Base-by-base conservation (phyloP, 208 protist species). In the Crithidia bombi region DNA sequence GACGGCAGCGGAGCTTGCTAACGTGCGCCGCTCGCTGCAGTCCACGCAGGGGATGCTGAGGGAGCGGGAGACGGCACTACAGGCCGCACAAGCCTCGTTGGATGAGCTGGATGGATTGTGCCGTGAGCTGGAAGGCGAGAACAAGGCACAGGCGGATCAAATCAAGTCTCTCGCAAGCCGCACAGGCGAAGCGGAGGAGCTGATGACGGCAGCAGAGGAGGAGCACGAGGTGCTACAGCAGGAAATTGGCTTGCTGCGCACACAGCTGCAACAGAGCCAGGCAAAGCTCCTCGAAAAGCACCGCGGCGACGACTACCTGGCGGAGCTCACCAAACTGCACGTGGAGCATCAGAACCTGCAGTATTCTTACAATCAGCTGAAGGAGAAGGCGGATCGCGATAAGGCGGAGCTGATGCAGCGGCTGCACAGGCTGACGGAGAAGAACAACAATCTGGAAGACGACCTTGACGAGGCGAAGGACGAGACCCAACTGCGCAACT, bases 261-360 rank as follows among this genome's bases (percentile, higher is more conserved):
- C 62, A 12, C 85, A 91, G 62, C 81, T 89, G n/a, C 58, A 75
- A n/a, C 76, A 83, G 41, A 81, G 71, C 26, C 81, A 89, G 73
- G 36, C 57, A 0, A 69, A 65, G 35, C 59, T 91, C 28, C 50
- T 91, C 30, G 78, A 85, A 46, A 81, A 86, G 69, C 55, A 81
- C 65, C 79, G 65, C 47, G 81, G 78, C 14, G 83, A 86, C 36
- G 85, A 85, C 23, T 83, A 87, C 71, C 69, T 90, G 9, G 81
- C 85, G 38, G 79, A 90, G 52, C 77, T 91, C 0, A 86, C 85
- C 14, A 63, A 69, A 63, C 73, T 88, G 32, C 88, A 91, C 73
- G 83, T 93, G 44, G 82, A 80, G 54, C 81, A 89, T 57, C 85
- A 93, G 57, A 70, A 81, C 39, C 50, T 89, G 63, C 80, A 89